Conservation (phyloP, 2,329 filamentous ascomycete genomes). For the Colletotrichum truncatum region DNA sequence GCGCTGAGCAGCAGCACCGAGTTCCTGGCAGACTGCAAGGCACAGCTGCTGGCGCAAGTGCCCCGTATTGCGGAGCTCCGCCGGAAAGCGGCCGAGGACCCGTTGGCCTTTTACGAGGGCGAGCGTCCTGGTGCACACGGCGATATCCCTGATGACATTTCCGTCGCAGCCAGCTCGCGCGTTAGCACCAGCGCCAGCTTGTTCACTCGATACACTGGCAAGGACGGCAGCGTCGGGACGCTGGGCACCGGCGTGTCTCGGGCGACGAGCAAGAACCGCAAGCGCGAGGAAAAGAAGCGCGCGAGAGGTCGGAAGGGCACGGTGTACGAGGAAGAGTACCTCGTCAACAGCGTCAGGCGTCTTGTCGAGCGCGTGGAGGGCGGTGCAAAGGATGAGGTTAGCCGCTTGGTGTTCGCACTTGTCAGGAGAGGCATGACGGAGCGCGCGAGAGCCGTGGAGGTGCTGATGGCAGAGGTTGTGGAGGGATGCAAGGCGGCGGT, state of each 20-base stretch:
- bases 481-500: conserved; percentile 74
- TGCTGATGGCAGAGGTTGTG: conserved; percentile 77
- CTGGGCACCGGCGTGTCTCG: conserved; percentile 78
- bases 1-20: conserved; percentile 86
- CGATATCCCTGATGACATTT: conserved; percentile 92
- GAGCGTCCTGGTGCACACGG: conserved; percentile 66
- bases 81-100: conserved; percentile 82
- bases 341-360: conserved; percentile 86
- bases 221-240: conserved; percentile 69
- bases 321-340: conserved; percentile 97
- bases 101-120: conserved; percentile 88
- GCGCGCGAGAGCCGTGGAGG: conserved; percentile 80
- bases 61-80: conserved; percentile 87
- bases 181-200: conserved; percentile 85
- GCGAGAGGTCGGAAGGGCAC: conserved; percentile 95
- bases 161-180: conserved; percentile 83
- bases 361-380: conserved; percentile 84
- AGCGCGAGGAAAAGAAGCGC: conserved; percentile 92
- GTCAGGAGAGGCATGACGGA: conserved; percentile 87
- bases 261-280: conserved; percentile 86
- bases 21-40: conserved; percentile 91
- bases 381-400: conserved; percentile 74
- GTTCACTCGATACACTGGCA: conserved; percentile 91
- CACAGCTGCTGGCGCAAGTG: conserved; percentile 84
- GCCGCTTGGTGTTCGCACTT: conserved; percentile 79